Evolutionary conservation across 371 early-diverging fungal genomes (phyloP).

Genomic region (Fennellomyces sp.): DNA sequence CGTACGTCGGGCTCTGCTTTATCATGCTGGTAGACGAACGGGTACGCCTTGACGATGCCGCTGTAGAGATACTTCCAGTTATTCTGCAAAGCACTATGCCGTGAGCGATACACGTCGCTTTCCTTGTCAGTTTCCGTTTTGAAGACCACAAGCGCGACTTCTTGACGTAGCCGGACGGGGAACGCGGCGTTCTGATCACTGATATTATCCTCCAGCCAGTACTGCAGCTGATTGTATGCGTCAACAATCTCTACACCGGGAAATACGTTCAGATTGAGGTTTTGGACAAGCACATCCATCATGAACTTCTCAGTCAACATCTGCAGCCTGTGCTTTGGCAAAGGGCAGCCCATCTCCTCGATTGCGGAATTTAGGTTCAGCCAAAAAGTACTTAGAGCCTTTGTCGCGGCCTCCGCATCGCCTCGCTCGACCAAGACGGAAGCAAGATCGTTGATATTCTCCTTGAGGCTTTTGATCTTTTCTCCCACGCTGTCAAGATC

Average conservation of each 20-base stretch:
- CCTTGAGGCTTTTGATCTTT: constrained; percentile 21
- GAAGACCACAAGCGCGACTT: constrained; percentile 27
- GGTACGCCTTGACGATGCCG: constrained; percentile 43
- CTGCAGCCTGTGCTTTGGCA: constrained; percentile 20
- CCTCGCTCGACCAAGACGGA: constrained; percentile 24
- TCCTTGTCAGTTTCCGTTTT: constrained; percentile 17
- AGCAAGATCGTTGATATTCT: constrained; percentile 28
- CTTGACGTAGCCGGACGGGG: constrained; percentile 41
- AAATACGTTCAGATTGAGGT: constrained; percentile 31
- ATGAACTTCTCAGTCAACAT: constrained; percentile 55
- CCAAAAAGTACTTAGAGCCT: constrained; percentile 40
- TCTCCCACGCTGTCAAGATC: constrained; percentile 24
- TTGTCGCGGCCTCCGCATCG: constrained; percentile 23
- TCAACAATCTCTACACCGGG: constrained; percentile 28
- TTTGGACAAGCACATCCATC: constrained; percentile 52
- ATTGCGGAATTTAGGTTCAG: constrained; percentile 37
- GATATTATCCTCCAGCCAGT: constrained; percentile 17
- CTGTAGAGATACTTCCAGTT: constrained; percentile 43
- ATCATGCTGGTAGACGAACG: constrained; percentile 36
- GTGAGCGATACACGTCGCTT: constrained; percentile 27
- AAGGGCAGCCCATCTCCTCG: constrained; percentile 31
- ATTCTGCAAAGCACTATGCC: constrained; percentile 26
- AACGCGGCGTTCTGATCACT: constrained; percentile 14
- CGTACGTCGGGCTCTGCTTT: constrained; percentile 24
- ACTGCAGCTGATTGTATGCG: constrained; percentile 18